These are phyloP conservation scores for Hymenoscyphus albidus DNA, from an alignment of 2,329 filamentous ascomycete genomes.

Conservation along the genomic window DNA sequence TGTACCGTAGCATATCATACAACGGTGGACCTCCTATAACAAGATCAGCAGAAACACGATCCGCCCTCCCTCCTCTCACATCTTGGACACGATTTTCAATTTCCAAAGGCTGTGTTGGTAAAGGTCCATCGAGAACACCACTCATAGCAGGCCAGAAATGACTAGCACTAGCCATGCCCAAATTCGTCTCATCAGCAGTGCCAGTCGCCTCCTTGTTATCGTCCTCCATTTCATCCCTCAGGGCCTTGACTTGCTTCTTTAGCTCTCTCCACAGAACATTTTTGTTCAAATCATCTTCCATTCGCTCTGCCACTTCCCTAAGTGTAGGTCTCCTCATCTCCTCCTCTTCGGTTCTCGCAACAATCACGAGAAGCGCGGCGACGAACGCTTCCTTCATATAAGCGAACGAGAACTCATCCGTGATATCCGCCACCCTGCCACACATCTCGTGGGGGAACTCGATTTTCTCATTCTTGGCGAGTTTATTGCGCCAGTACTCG, in stretches of 20 bases:
- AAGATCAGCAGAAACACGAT: background rate
- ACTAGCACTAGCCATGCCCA: constrained; percentile 7
- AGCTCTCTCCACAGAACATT: constrained; percentile 58
- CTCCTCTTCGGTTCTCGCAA: constrained; percentile 31
- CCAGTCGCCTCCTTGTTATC: constrained; percentile 23
- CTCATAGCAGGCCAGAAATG: constrained; percentile 21
- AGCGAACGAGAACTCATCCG: constrained; percentile 63
- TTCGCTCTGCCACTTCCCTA: background rate
- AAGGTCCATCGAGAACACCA: constrained; percentile 15
- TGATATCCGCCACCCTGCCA: constrained; percentile 57
- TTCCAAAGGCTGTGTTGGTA: constrained; percentile 9
- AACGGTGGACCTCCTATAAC: background rate
- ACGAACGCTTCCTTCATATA: constrained; percentile 70
- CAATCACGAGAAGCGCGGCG: constrained; percentile 57
- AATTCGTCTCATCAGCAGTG: background rate
- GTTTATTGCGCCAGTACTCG: constrained; percentile 57
- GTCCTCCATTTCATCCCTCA: constrained; percentile 56
- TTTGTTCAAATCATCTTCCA: constrained; percentile 44
- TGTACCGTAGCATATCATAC: constrained; percentile 5
- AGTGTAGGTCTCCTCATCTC: constrained; percentile 12
- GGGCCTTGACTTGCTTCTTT: constrained; percentile 57
- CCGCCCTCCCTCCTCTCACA: background rate
- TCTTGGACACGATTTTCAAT: background rate
- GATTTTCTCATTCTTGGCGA: constrained; percentile 53
- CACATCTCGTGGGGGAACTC: constrained; percentile 59